phyloP scores from a whole-genome alignment of 805 yeast genomes.

The Schwanniomyces polymorphus region DNA sequence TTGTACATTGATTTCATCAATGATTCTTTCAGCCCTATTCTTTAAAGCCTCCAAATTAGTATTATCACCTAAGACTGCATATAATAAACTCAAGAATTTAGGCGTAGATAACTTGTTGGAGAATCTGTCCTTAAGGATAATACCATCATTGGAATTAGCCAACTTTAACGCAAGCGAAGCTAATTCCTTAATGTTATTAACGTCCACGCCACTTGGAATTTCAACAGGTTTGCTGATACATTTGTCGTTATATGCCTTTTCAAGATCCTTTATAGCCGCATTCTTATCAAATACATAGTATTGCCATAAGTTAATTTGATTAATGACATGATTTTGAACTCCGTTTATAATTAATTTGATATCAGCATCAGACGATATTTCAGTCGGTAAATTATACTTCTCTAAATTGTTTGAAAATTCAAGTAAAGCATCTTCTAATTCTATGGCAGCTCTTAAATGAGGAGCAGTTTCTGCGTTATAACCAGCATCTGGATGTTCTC shows the following conservation, averaged over 20 bases:
- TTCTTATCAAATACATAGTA: slow-evolving; percentile 71
- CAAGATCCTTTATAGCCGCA: slow-evolving; percentile 38
- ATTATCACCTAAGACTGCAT: slow-evolving; percentile 17
- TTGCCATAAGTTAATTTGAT: slow-evolving; percentile 77
- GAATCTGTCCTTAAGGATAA: slow-evolving; percentile 51
- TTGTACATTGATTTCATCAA: slow-evolving; percentile 78
- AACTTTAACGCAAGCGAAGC: slow-evolving; percentile 48
- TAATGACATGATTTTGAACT: slow-evolving; percentile 65
- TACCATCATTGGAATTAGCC: slow-evolving; percentile 39
- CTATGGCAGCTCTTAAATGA: slow-evolving; percentile 81
- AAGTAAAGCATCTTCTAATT: slow-evolving; percentile 67
- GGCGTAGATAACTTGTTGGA: slow-evolving; percentile 53
- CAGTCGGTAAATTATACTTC: slow-evolving; percentile 61
- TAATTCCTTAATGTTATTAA: slow-evolving; percentile 38
- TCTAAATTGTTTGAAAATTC: slow-evolving; percentile 62
- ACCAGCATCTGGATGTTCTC: slow-evolving; percentile 87
- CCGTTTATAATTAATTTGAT: slow-evolving; percentile 64
- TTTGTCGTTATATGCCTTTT: slow-evolving; percentile 23
- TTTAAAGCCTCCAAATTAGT: slow-evolving; percentile 24
- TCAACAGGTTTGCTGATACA: slow-evolving; percentile 27
- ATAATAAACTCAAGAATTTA: slow-evolving; percentile 54
- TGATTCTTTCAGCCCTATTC: slow-evolving; percentile 46
- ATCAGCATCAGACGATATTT: slow-evolving; percentile 51
- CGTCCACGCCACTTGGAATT: slow-evolving; percentile 44
- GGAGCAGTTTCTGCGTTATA: slow-evolving; percentile 88